A percentile compares a stretch with the other conserved stretches of the same genome.
Conservation (phyloP, 129 eudicot species). For the Apium graveolens region DNA sequence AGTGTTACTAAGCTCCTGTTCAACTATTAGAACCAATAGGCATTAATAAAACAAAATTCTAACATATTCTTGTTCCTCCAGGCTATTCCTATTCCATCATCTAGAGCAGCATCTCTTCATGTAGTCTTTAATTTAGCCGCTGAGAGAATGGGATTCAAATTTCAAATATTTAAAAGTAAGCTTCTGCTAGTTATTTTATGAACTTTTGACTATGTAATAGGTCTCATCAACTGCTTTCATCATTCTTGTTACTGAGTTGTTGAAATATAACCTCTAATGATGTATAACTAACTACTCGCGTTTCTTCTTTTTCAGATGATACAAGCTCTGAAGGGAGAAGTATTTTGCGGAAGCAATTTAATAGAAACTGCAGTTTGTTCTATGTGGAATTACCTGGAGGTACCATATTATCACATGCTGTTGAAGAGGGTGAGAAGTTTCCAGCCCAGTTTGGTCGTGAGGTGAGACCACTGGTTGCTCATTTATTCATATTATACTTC, state of each 20-base stretch:
- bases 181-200: constrained; percentile 6
- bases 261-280: not conserved
- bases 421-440: constrained; percentile 79
- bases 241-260: not conserved
- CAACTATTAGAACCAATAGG: not conserved
- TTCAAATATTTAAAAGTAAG: constrained; percentile 50
- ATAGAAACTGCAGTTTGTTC: constrained; percentile 60
- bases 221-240: not conserved
- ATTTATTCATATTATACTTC: not conserved
- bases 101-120: constrained; percentile 61
- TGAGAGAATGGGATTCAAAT: constrained; percentile 79
- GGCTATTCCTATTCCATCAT: constrained; percentile 79
- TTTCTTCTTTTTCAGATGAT: constrained; percentile 29
- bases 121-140: constrained; percentile 85
- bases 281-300: not conserved
- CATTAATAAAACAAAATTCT: not conserved
- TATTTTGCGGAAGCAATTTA: constrained; percentile 34
- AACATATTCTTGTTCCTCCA: constrained; percentile 18
- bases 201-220: not conserved
- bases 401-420: constrained; percentile 44
- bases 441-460: constrained; percentile 98
- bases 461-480: constrained; percentile 34
- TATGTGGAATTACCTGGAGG: constrained; percentile 94
- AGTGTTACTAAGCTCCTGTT: not conserved
- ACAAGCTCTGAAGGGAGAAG: constrained; percentile 41